phyloP scores from a whole-genome alignment of 805 yeast species.

The Metschnikowia reukaufii region DNA sequence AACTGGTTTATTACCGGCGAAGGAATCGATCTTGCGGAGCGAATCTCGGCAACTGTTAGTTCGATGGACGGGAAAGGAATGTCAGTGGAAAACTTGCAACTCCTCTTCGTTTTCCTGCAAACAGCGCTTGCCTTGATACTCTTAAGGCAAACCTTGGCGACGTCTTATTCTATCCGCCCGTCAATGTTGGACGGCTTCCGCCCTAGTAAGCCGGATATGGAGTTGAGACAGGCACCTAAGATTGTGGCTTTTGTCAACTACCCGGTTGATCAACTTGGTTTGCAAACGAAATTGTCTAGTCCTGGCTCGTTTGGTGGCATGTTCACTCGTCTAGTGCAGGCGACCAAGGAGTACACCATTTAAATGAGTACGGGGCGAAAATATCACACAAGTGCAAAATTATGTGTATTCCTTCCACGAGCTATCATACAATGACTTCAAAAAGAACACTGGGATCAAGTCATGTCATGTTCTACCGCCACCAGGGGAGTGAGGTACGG shows the following conservation, averaged over 20 bases:
- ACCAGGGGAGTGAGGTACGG: slow-evolving; percentile 11
- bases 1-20: slow-evolving; percentile 44
- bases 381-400: no score
- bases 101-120: slow-evolving; percentile 20
- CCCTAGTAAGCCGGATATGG: slow-evolving; percentile 32
- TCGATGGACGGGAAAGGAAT: slow-evolving; percentile 17
- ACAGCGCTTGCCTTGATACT: slow-evolving; percentile 17
- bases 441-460: no score
- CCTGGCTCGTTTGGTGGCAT: slow-evolving; percentile 17
- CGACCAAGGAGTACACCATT: slow-evolving; percentile 12
- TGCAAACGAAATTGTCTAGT: slow-evolving; percentile 10
- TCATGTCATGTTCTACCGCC: slow-evolving; percentile 8
- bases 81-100: slow-evolving; percentile 17
- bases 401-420: no score
- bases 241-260: slow-evolving; percentile 13
- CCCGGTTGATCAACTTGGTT: slow-evolving; percentile 15
- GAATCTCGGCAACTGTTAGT: slow-evolving; percentile 17
- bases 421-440: no score
- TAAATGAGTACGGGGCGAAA: no score
- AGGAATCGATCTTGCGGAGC: slow-evolving; percentile 38
- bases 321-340: slow-evolving; percentile 16
- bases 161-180: slow-evolving; percentile 24
- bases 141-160: slow-evolving; percentile 23
- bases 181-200: slow-evolving; percentile 27
- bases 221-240: slow-evolving; percentile 33